phyloP scores from a whole-genome alignment of 2,329 filamentous ascomycete genomes.

The Cladosporium sp. region DNA sequence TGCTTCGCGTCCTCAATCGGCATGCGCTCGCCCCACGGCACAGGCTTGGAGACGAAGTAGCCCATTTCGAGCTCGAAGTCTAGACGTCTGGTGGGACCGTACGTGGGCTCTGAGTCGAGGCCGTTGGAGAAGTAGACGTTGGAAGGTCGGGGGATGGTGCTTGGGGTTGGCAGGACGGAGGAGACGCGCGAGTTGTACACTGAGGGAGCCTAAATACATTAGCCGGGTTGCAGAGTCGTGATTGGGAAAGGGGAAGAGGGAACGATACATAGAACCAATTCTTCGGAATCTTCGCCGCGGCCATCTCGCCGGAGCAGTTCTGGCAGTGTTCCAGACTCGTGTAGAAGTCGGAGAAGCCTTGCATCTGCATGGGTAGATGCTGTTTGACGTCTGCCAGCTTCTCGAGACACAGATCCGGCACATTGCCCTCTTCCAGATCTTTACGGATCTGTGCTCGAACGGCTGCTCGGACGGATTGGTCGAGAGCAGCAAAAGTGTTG shows the following conservation, averaged over 20 bases:
- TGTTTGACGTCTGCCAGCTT: conserved; percentile 41
- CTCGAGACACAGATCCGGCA: conserved; percentile 28
- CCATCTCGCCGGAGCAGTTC: conserved; percentile 48
- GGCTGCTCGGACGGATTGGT: conserved; percentile 30
- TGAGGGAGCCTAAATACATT: conserved; percentile 13
- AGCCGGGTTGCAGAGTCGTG: not conserved
- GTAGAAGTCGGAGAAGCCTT: conserved; percentile 57
- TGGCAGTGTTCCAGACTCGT: conserved; percentile 51
- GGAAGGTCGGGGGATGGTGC: conserved; percentile 40
- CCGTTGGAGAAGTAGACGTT: conserved; percentile 38
- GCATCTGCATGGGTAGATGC: conserved; percentile 53
- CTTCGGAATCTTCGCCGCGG: conserved; percentile 24
- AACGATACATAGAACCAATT: conserved; percentile 9
- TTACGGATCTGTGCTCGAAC: conserved; percentile 42
- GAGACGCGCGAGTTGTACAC: conserved; percentile 42
- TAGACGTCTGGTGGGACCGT: conserved; percentile 37
- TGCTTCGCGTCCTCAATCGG: conserved; percentile 42
- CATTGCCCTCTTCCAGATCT: conserved; percentile 26
- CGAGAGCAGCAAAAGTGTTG: conserved; percentile 49
- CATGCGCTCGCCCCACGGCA: conserved; percentile 36
- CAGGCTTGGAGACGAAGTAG: conserved; percentile 40
- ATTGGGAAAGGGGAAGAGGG: not conserved
- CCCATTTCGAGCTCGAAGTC: conserved; percentile 52
- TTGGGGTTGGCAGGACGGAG: conserved; percentile 25
- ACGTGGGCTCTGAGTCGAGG: conserved; percentile 34